Base-by-base conservation (phyloP, 176 grass and related monocot genomes). In the Chrysopogon serrulatus region DNA sequence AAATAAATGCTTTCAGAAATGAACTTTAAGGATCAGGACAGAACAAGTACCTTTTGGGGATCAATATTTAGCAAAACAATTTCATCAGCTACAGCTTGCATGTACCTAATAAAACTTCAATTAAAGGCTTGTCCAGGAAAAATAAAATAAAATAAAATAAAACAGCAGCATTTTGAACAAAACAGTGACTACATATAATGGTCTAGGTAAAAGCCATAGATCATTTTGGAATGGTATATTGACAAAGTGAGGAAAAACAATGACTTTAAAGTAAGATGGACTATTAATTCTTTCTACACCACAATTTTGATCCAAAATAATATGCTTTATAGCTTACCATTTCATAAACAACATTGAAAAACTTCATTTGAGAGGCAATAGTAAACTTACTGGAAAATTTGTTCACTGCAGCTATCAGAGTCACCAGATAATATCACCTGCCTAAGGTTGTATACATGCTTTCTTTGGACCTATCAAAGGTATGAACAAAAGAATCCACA, bases 81-180 rank as follows among this genome's bases (percentile, higher is more conserved):
- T 79, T 98, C 93, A 91, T 98, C 93, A n/a, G 86, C 89, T 76
- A 98, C 87, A 28, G 96, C 96, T 95, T 95, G 96, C 93, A 95
- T 95, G 82, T 95, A 98, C 87, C 96, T 98, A 87, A 63, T 85
- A 89, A 17, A 43, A 91, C 78, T 71, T 47, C 53, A 74, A 79
- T 30, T 80, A 74, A 76, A 71, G 23, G 1, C 31, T 44, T 84
- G 32, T 53, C 74, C n/a, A n/a, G n/a, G n/a, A n/a, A n/a, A n/a
- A 80, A 10, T 69, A 41, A 71, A 68, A 60, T 40, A 64, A 35
- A 13, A 42, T 45, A 6, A 37, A 21, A 68, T 13, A 56, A 80
- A 30, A 27, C 4, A 65, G 9, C 56, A 72, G 21, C 30, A 17
- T 56, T 72, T 61, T 80, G 33, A 74, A 71, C 36, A 2, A 39